Evolutionary conservation across 345 rosid genomes (phyloP).

Genomic region (Chamaenerion angustifolium): DNA sequence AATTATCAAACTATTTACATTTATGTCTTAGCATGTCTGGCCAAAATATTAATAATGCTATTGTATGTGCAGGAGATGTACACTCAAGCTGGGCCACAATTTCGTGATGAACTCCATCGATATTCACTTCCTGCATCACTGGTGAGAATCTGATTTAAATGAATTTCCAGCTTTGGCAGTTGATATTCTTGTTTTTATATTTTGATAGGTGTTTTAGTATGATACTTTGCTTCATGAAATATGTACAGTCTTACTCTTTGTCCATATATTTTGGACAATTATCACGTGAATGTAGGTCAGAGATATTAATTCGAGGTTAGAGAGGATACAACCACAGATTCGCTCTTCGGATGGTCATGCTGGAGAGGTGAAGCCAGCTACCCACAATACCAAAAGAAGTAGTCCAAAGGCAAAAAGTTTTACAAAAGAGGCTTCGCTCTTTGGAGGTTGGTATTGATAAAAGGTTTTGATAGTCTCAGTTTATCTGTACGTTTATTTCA

Average conservation of each 20-base stretch:
- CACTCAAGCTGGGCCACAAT: slow-evolving; percentile 67
- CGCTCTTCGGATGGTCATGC: slow-evolving; percentile 47
- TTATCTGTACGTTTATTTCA: too few relatives aligned
- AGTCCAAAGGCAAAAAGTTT: slow-evolving; percentile 81
- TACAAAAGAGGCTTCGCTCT: slow-evolving; percentile 69
- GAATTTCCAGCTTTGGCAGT: background rate
- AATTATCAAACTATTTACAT: background rate
- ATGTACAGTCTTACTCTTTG: background rate
- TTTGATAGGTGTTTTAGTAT: background rate
- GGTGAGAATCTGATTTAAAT: slow-evolving; percentile 35
- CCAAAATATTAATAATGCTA: background rate
- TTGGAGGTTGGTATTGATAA: slow-evolving; percentile 54
- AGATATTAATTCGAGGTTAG: slow-evolving; percentile 92
- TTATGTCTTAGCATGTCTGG: background rate
- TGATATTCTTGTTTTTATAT: background rate
- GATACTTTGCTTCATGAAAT: background rate
- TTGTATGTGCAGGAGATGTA: slow-evolving; percentile 75
- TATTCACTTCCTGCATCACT: slow-evolving; percentile 68
- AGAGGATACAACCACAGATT: slow-evolving; percentile 70
- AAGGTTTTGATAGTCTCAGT: background rate
- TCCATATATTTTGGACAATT: slow-evolving; percentile 1
- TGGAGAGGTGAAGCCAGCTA: slow-evolving; percentile 50
- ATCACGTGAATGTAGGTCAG: slow-evolving; percentile 45
- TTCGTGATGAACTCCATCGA: slow-evolving; percentile 94
- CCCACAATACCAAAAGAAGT: slow-evolving; percentile 54